phyloP scores from a whole-genome alignment of 805 yeast genomes.

The Saccharomycopsis amapae region DNA sequence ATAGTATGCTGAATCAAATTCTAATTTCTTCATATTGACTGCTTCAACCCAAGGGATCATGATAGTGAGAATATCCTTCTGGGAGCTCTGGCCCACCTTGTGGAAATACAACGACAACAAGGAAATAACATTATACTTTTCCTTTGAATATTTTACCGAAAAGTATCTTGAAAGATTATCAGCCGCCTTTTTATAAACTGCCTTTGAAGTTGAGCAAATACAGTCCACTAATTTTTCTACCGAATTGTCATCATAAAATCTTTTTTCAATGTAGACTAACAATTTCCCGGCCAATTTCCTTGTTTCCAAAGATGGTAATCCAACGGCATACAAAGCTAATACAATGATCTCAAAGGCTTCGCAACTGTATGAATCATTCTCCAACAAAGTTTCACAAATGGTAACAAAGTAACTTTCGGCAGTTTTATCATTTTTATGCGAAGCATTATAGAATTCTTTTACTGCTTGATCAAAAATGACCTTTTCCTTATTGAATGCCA shows the following conservation, averaged over 20 bases:
- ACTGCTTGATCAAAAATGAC: conserved; percentile 52
- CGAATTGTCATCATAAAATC: conserved; percentile 37
- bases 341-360: conserved; percentile 64
- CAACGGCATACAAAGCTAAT: conserved; percentile 69
- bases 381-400: conserved; percentile 56
- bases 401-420: conserved; percentile 66
- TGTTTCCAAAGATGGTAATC: conserved; percentile 61
- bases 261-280: conserved; percentile 58
- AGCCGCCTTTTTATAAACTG: conserved; percentile 81
- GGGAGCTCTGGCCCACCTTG: conserved; percentile 47
- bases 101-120: conserved; percentile 65
- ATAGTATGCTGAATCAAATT: conserved; percentile 33
- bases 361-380: conserved; percentile 40
- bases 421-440: conserved; percentile 40
- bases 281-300: conserved; percentile 67
- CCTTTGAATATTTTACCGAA: conserved; percentile 54
- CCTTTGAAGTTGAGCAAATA: conserved; percentile 66
- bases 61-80: conserved; percentile 74
- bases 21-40: conserved; percentile 49
- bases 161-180: conserved; percentile 70
- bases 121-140: conserved; percentile 57
- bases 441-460: conserved; percentile 38
- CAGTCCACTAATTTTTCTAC: conserved; percentile 35
- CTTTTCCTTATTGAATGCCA: conserved; percentile 50
- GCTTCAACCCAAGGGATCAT: conserved; percentile 90